Base-by-base conservation (phyloP, 352 stramenopile genomes). In the Globisporangium ultimum region DNA sequence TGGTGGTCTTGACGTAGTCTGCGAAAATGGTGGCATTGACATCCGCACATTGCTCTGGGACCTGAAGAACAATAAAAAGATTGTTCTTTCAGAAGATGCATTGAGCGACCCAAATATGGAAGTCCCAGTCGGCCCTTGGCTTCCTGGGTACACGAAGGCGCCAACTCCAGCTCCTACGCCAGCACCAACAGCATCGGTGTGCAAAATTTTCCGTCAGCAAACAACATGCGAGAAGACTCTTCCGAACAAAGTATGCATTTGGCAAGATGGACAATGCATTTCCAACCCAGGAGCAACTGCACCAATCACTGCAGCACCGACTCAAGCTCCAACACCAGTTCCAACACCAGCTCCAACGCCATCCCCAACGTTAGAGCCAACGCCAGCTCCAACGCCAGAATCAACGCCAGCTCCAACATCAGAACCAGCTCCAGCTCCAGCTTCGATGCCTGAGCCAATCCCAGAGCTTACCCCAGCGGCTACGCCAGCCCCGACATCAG, bases 11-110 rank as follows among this genome's bases (percentile, higher is more conserved):
- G 55, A 46, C 4, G 58, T 43, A n/a, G 38, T 21, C 15, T 76
- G 70, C 57, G 40, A 57, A 40, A 82, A 79, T 58, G 49, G 59
- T 18, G 70, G 54, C 20, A 55, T 75, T 13, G 68, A 77, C 66
- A 63, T 79, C 13, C 73, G 68, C 28, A 61, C 58, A 2, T 32
- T 82, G 11, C 62, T 81, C 50, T 61, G 55, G 48, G 64, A 79
- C 24, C 41, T 82, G 46, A 48, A 54, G 36, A 20, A 42, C 38
- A 63, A 45, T n/a, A 58, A 76, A 38, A 66, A 57, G 11, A 49
- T 78, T 12, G 41, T 73, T 7, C 38, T 63, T 10, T 67, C 73
- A 0, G 21, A 45, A 0, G 63, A 67, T 28, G 64, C 67, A 12
- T 38, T 79, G 5, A 67, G 72, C 18, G 60, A 76, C 36, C 41